Evolutionary conservation across 129 eudicot genomes (phyloP).

Genomic region (Pulicaria dysenterica): DNA sequence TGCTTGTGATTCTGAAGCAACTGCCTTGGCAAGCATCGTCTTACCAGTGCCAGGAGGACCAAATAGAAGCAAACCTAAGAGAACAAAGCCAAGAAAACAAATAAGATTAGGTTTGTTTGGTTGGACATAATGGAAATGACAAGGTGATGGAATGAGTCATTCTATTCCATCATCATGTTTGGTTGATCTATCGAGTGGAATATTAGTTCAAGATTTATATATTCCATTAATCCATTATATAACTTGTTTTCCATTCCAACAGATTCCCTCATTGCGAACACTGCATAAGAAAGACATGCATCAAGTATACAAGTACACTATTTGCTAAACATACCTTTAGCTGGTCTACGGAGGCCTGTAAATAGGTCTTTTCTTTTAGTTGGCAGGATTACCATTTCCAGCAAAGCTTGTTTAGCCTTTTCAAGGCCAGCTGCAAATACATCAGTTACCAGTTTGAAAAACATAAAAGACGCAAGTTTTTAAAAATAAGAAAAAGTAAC

Average conservation of each 20-base stretch:
- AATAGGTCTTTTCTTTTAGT: slow-evolving; percentile 90
- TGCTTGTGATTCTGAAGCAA: slow-evolving; percentile 95
- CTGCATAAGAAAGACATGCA: neutral
- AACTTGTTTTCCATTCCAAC: neutral
- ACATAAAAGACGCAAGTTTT: slow-evolving; percentile 4
- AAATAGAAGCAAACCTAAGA: slow-evolving; percentile 86
- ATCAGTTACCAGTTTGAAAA: neutral
- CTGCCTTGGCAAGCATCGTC: slow-evolving; percentile 98
- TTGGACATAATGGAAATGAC: neutral
- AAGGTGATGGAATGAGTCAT: slow-evolving; percentile 14
- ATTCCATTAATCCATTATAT: neutral
- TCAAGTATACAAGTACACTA: slow-evolving; percentile 1
- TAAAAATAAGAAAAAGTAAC: neutral
- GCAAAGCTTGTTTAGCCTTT: slow-evolving; percentile 88
- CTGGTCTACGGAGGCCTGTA: slow-evolving; percentile 94
- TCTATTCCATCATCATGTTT: neutral
- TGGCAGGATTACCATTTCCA: slow-evolving; percentile 98
- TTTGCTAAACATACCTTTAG: slow-evolving; percentile 61
- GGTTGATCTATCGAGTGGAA: neutral
- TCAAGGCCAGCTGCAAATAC: slow-evolving; percentile 91
- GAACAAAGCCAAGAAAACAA: slow-evolving; percentile 25
- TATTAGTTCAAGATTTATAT: neutral
- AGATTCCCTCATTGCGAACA: neutral
- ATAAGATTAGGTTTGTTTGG: neutral
- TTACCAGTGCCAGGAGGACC: slow-evolving; percentile 99